Conservation (phyloP, 805 yeast genomes). For the Candida golubevii region DNA sequence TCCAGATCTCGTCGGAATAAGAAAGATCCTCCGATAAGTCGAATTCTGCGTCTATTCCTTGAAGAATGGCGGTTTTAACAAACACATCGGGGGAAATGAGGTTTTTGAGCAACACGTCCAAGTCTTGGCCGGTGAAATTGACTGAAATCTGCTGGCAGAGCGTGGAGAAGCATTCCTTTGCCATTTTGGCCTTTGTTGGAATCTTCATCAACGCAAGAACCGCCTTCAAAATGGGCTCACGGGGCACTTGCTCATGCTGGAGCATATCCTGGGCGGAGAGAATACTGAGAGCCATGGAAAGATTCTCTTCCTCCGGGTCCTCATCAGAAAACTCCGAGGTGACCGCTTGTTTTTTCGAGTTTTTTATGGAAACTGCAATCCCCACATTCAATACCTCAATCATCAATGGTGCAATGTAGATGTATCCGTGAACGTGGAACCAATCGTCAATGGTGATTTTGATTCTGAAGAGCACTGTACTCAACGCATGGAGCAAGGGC, state of each 20-base stretch:
- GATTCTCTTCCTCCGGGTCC: constrained; percentile 84
- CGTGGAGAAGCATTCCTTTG: constrained; percentile 78
- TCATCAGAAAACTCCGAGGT: constrained; percentile 75
- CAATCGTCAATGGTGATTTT: constrained; percentile 71
- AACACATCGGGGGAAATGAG: constrained; percentile 59
- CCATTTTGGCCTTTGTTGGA: constrained; percentile 73
- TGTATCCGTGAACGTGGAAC: constrained; percentile 62
- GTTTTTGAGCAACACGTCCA: constrained; percentile 52
- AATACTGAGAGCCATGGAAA: constrained; percentile 71
- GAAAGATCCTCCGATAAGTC: constrained; percentile 46
- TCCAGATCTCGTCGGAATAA: constrained; percentile 69
- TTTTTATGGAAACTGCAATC: constrained; percentile 49
- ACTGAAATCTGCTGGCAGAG: constrained; percentile 73
- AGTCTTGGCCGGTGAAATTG: constrained; percentile 52
- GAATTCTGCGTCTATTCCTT: constrained; percentile 81
- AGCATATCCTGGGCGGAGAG: constrained; percentile 64
- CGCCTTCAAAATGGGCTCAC: constrained; percentile 57
- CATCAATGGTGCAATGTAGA: constrained; percentile 72
- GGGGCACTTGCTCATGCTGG: constrained; percentile 62
- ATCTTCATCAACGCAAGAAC: constrained; percentile 64
- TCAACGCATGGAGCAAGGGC: constrained; percentile 49
- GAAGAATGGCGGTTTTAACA: constrained; percentile 76
- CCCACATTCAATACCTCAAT: constrained; percentile 66
- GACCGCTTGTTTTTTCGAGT: constrained; percentile 45
- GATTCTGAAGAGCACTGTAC: constrained; percentile 69